These are phyloP conservation scores for Candida smagusa DNA, from an alignment of 1,139 yeast species.

Conservation along the genomic window DNA sequence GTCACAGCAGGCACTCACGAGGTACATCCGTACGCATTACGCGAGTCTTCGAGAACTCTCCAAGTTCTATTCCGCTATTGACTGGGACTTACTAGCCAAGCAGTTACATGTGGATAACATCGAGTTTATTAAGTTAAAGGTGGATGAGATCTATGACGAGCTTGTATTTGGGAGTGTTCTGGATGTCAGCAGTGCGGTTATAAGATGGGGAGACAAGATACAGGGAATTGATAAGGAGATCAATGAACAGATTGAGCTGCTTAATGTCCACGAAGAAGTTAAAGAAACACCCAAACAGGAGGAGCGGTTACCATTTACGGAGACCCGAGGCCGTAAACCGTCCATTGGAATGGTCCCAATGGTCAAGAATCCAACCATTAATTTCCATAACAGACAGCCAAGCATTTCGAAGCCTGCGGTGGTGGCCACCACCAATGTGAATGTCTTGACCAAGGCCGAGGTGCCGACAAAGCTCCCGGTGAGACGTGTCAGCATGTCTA, in stretches of 20 bases:
- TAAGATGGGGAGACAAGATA: neutral
- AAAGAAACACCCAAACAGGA: neutral
- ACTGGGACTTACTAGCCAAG: slow-evolving; percentile 16
- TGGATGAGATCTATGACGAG: slow-evolving; percentile 23
- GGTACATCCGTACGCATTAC: slow-evolving; percentile 13
- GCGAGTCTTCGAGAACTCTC: slow-evolving; percentile 11
- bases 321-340: slow-evolving; percentile 24
- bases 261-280: neutral
- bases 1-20: slow-evolving; percentile 16
- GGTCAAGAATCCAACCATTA: neutral
- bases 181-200: neutral
- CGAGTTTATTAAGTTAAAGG: slow-evolving; percentile 19
- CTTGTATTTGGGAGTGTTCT: slow-evolving; percentile 5
- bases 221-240: neutral
- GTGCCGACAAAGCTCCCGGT: neutral
- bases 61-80: slow-evolving; percentile 16
- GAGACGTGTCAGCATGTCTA: slow-evolving; percentile 1
- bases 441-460: slow-evolving; percentile 32
- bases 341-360: slow-evolving; percentile 29
- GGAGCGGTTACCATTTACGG: slow-evolving; percentile 14
- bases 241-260: neutral
- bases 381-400: slow-evolving; percentile 9
- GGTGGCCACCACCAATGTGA: slow-evolving; percentile 30
- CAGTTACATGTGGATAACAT: slow-evolving; percentile 13
- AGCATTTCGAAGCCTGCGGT: slow-evolving; percentile 32